Base-by-base conservation (phyloP, 257 asterid species). In the Rhazya stricta region DNA sequence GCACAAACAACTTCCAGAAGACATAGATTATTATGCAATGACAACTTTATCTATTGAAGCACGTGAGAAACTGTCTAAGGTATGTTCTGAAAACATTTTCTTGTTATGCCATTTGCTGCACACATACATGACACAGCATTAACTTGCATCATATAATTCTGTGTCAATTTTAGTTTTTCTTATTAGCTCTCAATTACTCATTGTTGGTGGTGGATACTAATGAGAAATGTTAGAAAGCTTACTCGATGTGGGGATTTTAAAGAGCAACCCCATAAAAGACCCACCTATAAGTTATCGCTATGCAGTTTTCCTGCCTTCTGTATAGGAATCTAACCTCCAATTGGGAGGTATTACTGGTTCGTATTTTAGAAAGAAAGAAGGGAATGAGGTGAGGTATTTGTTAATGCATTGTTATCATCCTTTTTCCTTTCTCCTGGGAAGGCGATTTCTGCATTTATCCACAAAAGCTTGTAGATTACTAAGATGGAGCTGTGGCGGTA, bases 51-150 rank as follows among this genome's bases (percentile, higher is more conserved):
- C 97, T 1, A 91, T 87, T 67, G 97, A 94, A 86, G 88, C 96
- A 58, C 97, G 99, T 46, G 99, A 94, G 84, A 94, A 94, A 82
- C 88, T 94, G 78, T 87, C 99, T 1, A 92, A 94, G 97, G 99
- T 94, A 86, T 74, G 34, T 72, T 62, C 30, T 74, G 57, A 42
- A 34, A 29, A 32, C 57, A 21, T 16, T 50, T 45, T 50, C 41
- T 54, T 45, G 37, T 50, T 18, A 0, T 21, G 41, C 74, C 32
- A 34, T 76, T 80, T 70, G 6, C 65, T 39, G 16, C 13, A 66
- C 43, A 46, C 15, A 4, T 34, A 39, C 5, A 1, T 12, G 25
- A 10, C 50, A 53, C 21, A 30, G 36, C 43, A 65, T 65, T 36
- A 9, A 8, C 25, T 32, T 5, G 1, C 12, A 60, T 65, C n/a